A percentile compares a stretch with the other conserved stretches of the same genome.
phyloP scores from a whole-genome alignment of 2,329 filamentous ascomycete species.

The Tolypocladium capitatum region DNA sequence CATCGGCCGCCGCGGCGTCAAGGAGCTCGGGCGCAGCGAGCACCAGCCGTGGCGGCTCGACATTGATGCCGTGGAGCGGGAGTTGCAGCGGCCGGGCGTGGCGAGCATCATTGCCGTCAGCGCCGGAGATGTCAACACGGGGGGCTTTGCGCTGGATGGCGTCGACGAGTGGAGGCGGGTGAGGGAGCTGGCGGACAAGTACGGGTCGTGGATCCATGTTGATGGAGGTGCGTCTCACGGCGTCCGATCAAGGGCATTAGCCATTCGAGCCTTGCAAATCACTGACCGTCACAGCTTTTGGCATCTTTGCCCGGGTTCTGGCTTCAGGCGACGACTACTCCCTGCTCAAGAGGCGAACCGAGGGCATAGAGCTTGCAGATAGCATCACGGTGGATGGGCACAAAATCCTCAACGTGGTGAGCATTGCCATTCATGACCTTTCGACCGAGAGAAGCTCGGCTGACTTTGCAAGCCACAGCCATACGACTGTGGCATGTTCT shows the following conservation, averaged over 20 bases:
- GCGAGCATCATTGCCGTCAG: slow-evolving; percentile 73
- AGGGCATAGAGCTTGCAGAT: slow-evolving; percentile 68
- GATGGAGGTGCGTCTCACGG: slow-evolving; percentile 48
- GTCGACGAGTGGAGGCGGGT: slow-evolving; percentile 47
- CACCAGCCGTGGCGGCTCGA: slow-evolving; percentile 58
- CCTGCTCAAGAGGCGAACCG: slow-evolving; percentile 32
- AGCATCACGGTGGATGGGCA: slow-evolving; percentile 80
- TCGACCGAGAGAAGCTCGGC: background rate
- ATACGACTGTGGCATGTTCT: slow-evolving; percentile 86
- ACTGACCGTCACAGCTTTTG: slow-evolving; percentile 48
- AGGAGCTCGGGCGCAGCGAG: slow-evolving; percentile 37
- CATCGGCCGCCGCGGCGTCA: slow-evolving; percentile 56
- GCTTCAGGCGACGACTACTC: slow-evolving; percentile 42
- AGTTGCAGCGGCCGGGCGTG: slow-evolving; percentile 36
- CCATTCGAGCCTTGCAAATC: background rate
- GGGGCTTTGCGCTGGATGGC: slow-evolving; percentile 55
- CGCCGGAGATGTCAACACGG: slow-evolving; percentile 83
- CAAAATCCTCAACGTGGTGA: slow-evolving; percentile 78
- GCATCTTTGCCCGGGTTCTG: slow-evolving; percentile 62
- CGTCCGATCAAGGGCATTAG: no score
- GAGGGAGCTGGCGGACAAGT: slow-evolving; percentile 55
- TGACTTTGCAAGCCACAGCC: slow-evolving; percentile 33
- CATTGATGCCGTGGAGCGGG: slow-evolving; percentile 47
- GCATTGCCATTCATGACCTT: slow-evolving; percentile 16
- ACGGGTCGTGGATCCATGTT: slow-evolving; percentile 76